Evolutionary conservation across 1,284 basidiomycete species (phyloP).

Genomic region (Xanthoconium separans): DNA sequence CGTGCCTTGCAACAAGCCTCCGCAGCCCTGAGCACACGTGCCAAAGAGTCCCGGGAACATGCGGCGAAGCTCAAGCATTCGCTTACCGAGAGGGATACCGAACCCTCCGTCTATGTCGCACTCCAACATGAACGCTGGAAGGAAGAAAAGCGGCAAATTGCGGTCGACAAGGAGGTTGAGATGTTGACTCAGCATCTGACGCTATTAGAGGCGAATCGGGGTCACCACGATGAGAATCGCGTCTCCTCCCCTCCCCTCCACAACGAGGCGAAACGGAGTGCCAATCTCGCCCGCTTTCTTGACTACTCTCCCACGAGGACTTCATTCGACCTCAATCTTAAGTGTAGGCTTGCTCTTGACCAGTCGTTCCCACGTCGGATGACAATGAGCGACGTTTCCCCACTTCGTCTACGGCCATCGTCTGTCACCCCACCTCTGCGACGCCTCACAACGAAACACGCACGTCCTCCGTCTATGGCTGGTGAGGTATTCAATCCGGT

Average conservation of each 20-base stretch:
- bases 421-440: slow-evolving; percentile 26
- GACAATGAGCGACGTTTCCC: slow-evolving; percentile 35
- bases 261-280: slow-evolving; percentile 35
- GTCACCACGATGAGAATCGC: slow-evolving; percentile 25
- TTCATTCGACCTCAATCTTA: slow-evolving; percentile 34
- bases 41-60: slow-evolving; percentile 44
- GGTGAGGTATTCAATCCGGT: slow-evolving; percentile 27
- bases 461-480: slow-evolving; percentile 32
- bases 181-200: slow-evolving; percentile 25
- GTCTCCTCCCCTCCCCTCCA: slow-evolving; percentile 21
- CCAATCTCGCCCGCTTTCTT: slow-evolving; percentile 42
- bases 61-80: slow-evolving; percentile 40
- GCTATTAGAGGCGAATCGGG: slow-evolving; percentile 26
- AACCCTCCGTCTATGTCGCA: slow-evolving; percentile 35
- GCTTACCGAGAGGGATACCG: slow-evolving; percentile 37
- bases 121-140: slow-evolving; percentile 50
- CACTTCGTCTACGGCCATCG: slow-evolving; percentile 36
- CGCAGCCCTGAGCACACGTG: slow-evolving; percentile 42
- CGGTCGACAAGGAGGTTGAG: slow-evolving; percentile 38
- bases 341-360: slow-evolving; percentile 29
- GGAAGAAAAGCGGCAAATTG: slow-evolving; percentile 44
- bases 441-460: slow-evolving; percentile 28
- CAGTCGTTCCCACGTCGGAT: slow-evolving; percentile 35
- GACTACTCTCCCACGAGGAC: slow-evolving; percentile 34
- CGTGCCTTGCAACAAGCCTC: slow-evolving; percentile 43